Evolutionary conservation across 345 rosid species (phyloP).

Genomic region (Alliaria petiolata): DNA sequence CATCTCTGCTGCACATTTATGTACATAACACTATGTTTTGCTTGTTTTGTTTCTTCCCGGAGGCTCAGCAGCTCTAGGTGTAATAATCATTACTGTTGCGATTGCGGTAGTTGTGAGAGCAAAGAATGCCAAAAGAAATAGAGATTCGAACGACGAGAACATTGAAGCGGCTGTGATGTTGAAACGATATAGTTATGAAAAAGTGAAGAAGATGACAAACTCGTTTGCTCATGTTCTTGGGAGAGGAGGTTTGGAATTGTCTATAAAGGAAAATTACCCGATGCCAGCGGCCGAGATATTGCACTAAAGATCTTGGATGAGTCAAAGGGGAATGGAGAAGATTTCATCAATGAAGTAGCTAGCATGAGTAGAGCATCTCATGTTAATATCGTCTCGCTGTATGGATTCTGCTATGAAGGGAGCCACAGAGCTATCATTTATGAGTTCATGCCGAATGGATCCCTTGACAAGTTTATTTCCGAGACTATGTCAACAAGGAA

Average conservation of each 20-base stretch:
- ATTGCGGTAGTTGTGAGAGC: not conserved
- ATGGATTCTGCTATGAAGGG: conserved; percentile 24
- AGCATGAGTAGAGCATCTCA: conserved; percentile 50
- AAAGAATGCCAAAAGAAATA: not conserved
- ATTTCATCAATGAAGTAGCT: conserved; percentile 40
- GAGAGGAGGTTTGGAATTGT: conserved; percentile 39
- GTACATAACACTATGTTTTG: not conserved
- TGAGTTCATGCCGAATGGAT: conserved; percentile 41
- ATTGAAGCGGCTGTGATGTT: conserved; percentile 23
- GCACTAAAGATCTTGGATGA: conserved; percentile 38
- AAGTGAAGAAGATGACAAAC: conserved; percentile 33
- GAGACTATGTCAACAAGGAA: not conserved
- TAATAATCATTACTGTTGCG: not conserved
- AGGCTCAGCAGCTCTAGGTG: not conserved
- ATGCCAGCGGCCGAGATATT: conserved; percentile 25
- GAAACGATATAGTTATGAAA: conserved; percentile 25
- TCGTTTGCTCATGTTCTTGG: conserved; percentile 36
- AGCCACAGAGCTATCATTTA: conserved; percentile 31
- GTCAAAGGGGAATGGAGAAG: conserved; percentile 38
- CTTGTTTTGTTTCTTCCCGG: not conserved
- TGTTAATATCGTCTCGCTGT: conserved; percentile 35
- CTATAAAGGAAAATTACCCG: conserved; percentile 27
- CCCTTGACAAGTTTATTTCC: conserved; percentile 35
- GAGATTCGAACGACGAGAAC: not conserved
- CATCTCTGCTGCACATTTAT: not conserved